A percentile compares a stretch with the other conserved stretches of the same genome.
Evolutionary conservation across 495 filamentous ascomycete genomes (phyloP).

Genomic region (Entonaema liquescens): DNA sequence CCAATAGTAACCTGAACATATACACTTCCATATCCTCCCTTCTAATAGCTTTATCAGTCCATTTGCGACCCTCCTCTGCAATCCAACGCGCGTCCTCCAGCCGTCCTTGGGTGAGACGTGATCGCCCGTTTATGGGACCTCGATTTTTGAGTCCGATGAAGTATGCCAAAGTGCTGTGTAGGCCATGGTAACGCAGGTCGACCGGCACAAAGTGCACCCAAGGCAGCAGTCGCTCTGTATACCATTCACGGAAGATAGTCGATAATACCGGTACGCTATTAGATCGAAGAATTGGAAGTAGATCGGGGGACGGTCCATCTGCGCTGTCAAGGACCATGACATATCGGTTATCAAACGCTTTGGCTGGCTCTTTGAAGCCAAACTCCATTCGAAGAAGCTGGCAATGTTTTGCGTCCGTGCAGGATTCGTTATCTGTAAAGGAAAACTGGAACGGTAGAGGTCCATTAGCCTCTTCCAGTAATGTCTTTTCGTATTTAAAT

Average conservation of each 20-base stretch:
- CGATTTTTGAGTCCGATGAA: constrained; percentile 57
- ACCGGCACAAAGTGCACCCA: constrained; percentile 84
- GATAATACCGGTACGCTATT: constrained; percentile 70
- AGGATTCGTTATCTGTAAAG: constrained; percentile 59
- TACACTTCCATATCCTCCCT: constrained; percentile 88
- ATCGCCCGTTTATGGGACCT: constrained; percentile 58
- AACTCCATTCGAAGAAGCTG: constrained; percentile 61
- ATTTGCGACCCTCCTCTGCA: constrained; percentile 70
- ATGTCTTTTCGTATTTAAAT: constrained; percentile 49
- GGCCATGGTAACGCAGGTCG: constrained; percentile 70
- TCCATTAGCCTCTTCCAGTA: constrained; percentile 46
- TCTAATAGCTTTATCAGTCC: constrained; percentile 71
- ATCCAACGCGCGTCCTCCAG: constrained; percentile 63
- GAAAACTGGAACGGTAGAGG: constrained; percentile 53
- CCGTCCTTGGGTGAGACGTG: constrained; percentile 47
- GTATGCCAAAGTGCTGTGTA: constrained; percentile 72
- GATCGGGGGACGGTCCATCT: constrained; percentile 69
- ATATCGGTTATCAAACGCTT: constrained; percentile 56
- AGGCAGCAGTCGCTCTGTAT: constrained; percentile 70
- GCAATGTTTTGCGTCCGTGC: constrained; percentile 60
- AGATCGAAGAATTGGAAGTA: constrained; percentile 72
- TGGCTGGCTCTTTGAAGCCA: constrained; percentile 54
- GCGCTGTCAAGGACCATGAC: constrained; percentile 74
- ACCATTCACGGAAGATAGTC: constrained; percentile 78
- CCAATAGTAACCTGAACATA: constrained; percentile 77